Evolutionary conservation across 495 filamentous ascomycete genomes (phyloP).

Genomic region (Terfezia claveryi): DNA sequence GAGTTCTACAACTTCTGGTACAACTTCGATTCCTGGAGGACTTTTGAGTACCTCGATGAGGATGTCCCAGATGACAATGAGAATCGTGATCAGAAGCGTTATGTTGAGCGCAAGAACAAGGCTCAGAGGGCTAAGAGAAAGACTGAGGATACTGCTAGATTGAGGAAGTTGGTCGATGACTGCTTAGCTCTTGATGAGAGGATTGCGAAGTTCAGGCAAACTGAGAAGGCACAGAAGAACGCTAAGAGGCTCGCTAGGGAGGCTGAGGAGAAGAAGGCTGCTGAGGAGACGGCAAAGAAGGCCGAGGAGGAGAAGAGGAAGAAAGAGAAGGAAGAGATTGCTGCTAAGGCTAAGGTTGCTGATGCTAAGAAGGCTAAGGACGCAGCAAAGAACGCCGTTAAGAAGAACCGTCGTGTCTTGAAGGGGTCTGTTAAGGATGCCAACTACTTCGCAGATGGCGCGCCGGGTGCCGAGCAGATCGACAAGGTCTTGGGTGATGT

Average conservation of each 20-base stretch:
- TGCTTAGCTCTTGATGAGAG: constrained; percentile 63
- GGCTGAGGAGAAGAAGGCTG: constrained; percentile 63
- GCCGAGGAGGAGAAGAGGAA: constrained; percentile 57
- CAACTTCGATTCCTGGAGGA: constrained; percentile 93
- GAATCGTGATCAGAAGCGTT: constrained; percentile 95
- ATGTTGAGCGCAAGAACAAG: constrained; percentile 92
- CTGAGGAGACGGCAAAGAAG: constrained; percentile 54
- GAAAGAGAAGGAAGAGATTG: constrained; percentile 62
- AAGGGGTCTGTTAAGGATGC: constrained; percentile 81
- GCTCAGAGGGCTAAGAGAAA: constrained; percentile 97
- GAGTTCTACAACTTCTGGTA: constrained; percentile 99
- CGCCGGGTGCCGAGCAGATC: constrained; percentile 46
- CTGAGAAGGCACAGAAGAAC: constrained; percentile 78
- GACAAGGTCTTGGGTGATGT: constrained; percentile 69
- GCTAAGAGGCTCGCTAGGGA: constrained; percentile 79
- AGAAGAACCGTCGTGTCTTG: constrained; percentile 98
- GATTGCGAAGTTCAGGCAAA: constrained; percentile 89
- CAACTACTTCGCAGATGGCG: constrained; percentile 60
- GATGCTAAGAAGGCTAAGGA: constrained; percentile 93
- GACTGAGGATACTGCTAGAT: constrained; percentile 81
- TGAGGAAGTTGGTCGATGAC: constrained; percentile 76
- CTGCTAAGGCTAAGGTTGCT: constrained; percentile 58
- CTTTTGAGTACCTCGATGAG: constrained; percentile 96
- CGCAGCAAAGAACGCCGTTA: constrained; percentile 87
- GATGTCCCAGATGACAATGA: constrained; percentile 97